These are phyloP conservation scores for Corynascus novoguineensis DNA, from an alignment of 495 filamentous ascomycete species.

Conservation along the genomic window DNA sequence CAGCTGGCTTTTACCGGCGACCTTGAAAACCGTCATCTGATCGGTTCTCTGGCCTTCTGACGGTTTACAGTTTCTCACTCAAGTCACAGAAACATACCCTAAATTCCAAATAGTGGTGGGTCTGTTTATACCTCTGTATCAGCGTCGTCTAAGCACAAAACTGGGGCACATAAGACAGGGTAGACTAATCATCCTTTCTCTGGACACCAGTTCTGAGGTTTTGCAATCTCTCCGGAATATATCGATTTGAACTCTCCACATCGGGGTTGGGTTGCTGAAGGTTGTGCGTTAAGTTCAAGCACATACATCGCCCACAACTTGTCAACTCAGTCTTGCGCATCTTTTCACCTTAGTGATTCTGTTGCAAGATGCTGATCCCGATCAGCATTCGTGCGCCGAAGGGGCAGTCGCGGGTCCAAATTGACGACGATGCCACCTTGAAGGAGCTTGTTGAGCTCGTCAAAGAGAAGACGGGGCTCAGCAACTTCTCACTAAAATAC, in stretches of 20 bases:
- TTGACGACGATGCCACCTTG: slow-evolving; percentile 62
- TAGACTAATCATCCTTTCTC: too few species aligned
- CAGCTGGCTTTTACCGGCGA: background rate
- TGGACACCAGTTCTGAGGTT: background rate
- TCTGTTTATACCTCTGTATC: background rate
- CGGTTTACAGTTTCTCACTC: background rate
- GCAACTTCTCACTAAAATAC: slow-evolving; percentile 70
- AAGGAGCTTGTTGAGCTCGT: slow-evolving; percentile 42
- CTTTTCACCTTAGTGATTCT: too few species aligned
- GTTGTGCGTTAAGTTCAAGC: too few species aligned
- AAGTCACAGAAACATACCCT: background rate
- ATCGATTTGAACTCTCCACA: background rate
- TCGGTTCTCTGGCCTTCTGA: background rate
- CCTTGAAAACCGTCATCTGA: background rate
- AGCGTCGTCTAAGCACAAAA: too few species aligned
- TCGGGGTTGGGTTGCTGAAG: background rate
- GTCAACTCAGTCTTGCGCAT: too few species aligned
- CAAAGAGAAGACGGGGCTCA: slow-evolving; percentile 32
- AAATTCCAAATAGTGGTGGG: background rate
- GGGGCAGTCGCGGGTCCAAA: slow-evolving; percentile 48
- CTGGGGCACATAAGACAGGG: too few species aligned
- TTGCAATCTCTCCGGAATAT: background rate
- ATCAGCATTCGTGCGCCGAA: slow-evolving; percentile 35
- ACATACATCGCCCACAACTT: too few species aligned
- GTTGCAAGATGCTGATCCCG: slow-evolving; percentile 30